A percentile compares a stretch with the other conserved stretches of the same genome.
Conservation (phyloP, 768 basidiomycete genomes). For the Auriscalpium microsporum region DNA sequence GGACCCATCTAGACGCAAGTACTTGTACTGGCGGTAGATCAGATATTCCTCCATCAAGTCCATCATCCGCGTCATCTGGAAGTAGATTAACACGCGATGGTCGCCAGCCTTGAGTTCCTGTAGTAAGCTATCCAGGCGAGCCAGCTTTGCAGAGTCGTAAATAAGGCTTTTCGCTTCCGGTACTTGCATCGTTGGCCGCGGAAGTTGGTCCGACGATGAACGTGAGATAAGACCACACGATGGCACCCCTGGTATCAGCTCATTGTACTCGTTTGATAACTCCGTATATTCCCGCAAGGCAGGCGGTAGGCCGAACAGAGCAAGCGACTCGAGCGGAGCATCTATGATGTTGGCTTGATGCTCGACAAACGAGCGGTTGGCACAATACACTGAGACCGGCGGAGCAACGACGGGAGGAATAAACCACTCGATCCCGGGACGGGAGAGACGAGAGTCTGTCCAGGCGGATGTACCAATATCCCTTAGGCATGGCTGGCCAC, state of each 20-base stretch:
- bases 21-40: slow-evolving; percentile 94
- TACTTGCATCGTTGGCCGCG: slow-evolving; percentile 78
- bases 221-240: slow-evolving; percentile 57
- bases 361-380: slow-evolving; percentile 74
- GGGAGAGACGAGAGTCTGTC: slow-evolving; percentile 73
- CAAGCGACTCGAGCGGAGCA: slow-evolving; percentile 66
- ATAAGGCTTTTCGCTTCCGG: slow-evolving; percentile 93
- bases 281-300: slow-evolving; percentile 50
- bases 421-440: slow-evolving; percentile 75
- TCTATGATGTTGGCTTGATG: slow-evolving; percentile 50
- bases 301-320: slow-evolving; percentile 78
- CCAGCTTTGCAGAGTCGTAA: slow-evolving; percentile 94
- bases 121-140: slow-evolving; percentile 79
- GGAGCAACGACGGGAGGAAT: slow-evolving; percentile 83
- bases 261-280: slow-evolving; percentile 39
- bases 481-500: slow-evolving; percentile 44
- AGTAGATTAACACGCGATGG: slow-evolving; percentile 92
- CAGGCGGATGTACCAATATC: slow-evolving; percentile 57
- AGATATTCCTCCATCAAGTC: slow-evolving; percentile 98
- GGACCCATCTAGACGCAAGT: slow-evolving; percentile 85
- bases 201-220: slow-evolving; percentile 68
- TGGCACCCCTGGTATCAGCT: slow-evolving; percentile 50
- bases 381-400: slow-evolving; percentile 62
- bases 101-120: slow-evolving; percentile 89
- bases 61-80: slow-evolving; percentile 99